Base-by-base conservation (phyloP, 176 grass and related monocot species). In the Avena eriantha region DNA sequence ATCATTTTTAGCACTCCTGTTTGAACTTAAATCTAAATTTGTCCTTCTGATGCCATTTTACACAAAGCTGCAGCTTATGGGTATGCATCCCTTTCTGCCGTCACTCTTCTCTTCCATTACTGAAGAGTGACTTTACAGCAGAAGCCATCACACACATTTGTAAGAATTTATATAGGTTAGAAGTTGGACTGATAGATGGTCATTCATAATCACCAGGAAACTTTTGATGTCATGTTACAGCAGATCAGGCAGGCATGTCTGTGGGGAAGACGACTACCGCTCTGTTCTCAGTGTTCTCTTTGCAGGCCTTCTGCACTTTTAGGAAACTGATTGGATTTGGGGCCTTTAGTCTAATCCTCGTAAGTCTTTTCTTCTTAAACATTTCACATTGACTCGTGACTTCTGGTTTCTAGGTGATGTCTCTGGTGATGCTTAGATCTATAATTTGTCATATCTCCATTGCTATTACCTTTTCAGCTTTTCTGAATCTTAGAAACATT, bases 331-430 rank as follows among this genome's bases (percentile, higher is more conserved):
- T 76, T 24, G 48, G 48, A 34, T 33, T 34, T 23, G 16, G 9
- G 49, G 16, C 2, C 71, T 77, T 77, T 55, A 35, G 16, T 17
- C 74, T 77, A 55, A 35, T 55, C 17, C 16, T 55, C 9, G 49
- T 77, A 77, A 77, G 74, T 55, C 24, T 77, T 55, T 19, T 77
- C 49, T 77, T 55, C 26, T 54, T 76, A 76, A 33, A 33, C 73
- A 76, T 54, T 76, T 76, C 49, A 76, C 48, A 76, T 76, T 0
- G 8, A 54, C 34, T 77, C 55, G 49, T 35, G 9, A 55, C 26
- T 55, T 34, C 1, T 77, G 8, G 26, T 55, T 77, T 54, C 55
- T 19, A 45, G 0, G 39, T 7, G 2, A 23, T 22, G 69, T 18
- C 24, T 76, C 22, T 18, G 73, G 24, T 76, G 24, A 33, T 33